These are phyloP conservation scores for Vigna hirtella DNA, from an alignment of 306 rosid species.

Conservation along the genomic window DNA sequence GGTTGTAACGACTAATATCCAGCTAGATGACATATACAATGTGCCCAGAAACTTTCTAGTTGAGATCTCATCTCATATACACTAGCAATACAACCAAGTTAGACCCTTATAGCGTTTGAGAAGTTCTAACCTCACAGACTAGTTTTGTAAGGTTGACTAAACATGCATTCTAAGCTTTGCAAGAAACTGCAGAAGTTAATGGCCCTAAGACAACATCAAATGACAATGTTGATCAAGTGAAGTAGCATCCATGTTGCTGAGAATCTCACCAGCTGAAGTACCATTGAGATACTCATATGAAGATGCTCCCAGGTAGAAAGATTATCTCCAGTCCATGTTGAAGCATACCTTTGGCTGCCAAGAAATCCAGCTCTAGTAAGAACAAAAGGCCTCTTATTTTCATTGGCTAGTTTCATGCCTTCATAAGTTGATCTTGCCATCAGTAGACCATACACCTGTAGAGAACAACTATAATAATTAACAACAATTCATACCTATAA, in stretches of 20 bases:
- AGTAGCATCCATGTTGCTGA: constrained; percentile 27
- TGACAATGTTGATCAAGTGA: constrained; percentile 39
- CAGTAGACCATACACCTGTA: constrained; percentile 85
- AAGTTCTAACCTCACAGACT: too few species aligned
- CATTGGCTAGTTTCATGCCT: constrained; percentile 82
- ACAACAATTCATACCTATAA: background rate
- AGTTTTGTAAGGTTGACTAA: background rate
- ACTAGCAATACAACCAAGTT: background rate
- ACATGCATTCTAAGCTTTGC: background rate
- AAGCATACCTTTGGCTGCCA: constrained; percentile 97
- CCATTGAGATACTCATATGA: constrained; percentile 97
- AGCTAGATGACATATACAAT: constrained; percentile 5
- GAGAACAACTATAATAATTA: constrained; percentile 36
- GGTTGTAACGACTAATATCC: constrained; percentile 7
- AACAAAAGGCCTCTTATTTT: constrained; percentile 88
- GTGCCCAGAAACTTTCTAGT: background rate
- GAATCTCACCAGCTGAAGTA: constrained; percentile 86
- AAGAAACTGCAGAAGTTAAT: constrained; percentile 13
- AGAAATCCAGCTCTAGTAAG: constrained; percentile 95
- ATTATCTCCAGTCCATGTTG: constrained; percentile 97
- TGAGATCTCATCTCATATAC: background rate
- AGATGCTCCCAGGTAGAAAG: constrained; percentile 95
- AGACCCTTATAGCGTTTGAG: background rate
- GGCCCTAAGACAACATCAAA: constrained; percentile 17
- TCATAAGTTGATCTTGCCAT: constrained; percentile 96